Percentiles rank a stretch among this genome's conserved stretches.
phyloP scores from a whole-genome alignment of 306 rosid genomes.

The Prinsepia uniflora region DNA sequence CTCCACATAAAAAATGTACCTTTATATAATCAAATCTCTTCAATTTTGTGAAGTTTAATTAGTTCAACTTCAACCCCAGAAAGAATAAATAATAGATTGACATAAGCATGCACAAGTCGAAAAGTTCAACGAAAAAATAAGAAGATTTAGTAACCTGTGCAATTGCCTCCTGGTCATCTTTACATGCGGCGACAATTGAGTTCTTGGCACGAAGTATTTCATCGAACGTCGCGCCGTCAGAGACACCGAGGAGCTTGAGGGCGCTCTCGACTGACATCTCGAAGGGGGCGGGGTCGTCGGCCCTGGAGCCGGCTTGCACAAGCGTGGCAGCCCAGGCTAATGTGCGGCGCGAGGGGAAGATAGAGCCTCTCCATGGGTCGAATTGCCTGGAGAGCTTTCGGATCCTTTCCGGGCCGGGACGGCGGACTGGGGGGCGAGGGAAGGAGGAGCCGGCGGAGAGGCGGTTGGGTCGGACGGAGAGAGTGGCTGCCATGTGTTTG shows the following conservation, averaged over 20 bases:
- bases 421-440: slow-evolving; percentile 34
- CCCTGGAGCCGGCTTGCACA: slow-evolving; percentile 71
- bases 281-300: slow-evolving; percentile 76
- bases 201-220: slow-evolving; percentile 95
- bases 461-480: slow-evolving; percentile 80
- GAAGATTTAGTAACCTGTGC: slow-evolving; percentile 46
- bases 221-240: slow-evolving; percentile 84
- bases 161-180: slow-evolving; percentile 67
- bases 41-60: background rate
- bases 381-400: slow-evolving; percentile 16
- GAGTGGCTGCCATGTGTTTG: slow-evolving; percentile 55
- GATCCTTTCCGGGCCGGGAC: slow-evolving; percentile 25
- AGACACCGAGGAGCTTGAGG: slow-evolving; percentile 82
- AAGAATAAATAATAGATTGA: background rate
- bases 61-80: slow-evolving; percentile 4
- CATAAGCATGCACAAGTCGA: background rate
- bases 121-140: slow-evolving; percentile 7
- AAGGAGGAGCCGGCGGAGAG: slow-evolving; percentile 53
- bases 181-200: slow-evolving; percentile 60
- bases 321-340: slow-evolving; percentile 34
- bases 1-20: background rate
- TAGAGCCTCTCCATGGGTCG: slow-evolving; percentile 38
- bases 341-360: slow-evolving; percentile 26
- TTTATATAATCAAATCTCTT: background rate
- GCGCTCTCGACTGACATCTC: slow-evolving; percentile 96